Conservation (phyloP, 2,329 filamentous ascomycete genomes). For the Volutella citrinella region DNA sequence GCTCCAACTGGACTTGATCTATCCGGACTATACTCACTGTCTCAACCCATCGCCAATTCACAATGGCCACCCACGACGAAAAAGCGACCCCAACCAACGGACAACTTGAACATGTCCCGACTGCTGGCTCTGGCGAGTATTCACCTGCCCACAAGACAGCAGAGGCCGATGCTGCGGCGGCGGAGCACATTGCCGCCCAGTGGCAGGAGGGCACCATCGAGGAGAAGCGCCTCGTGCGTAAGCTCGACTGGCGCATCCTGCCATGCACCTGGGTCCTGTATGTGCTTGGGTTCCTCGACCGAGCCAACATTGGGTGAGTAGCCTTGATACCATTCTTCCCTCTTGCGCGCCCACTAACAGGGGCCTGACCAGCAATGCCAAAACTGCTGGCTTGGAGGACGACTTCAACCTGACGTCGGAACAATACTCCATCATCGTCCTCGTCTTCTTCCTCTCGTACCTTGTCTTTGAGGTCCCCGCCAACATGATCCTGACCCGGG, state of each 20-base stretch:
- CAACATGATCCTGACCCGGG: too few relatives aligned
- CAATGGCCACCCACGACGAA: background rate
- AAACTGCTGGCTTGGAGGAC: conserved; percentile 15
- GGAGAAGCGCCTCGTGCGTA: background rate
- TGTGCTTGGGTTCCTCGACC: background rate
- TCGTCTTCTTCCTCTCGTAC: too few relatives aligned
- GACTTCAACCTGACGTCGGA: too few relatives aligned
- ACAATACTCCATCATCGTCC: too few relatives aligned
- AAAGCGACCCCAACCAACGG: background rate
- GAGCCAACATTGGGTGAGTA: conserved; percentile 1
- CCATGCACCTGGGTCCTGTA: conserved; percentile 2
- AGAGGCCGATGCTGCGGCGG: background rate
- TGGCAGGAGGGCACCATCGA: conserved; percentile 1
- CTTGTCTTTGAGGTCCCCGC: too few relatives aligned
- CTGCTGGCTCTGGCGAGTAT: too few relatives aligned
- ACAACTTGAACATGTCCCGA: background rate
- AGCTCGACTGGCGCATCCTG: conserved; percentile 4
- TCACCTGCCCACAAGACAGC: too few relatives aligned
- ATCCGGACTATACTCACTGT: too few relatives aligned
- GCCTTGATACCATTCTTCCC: background rate
- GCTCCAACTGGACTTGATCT: too few relatives aligned
- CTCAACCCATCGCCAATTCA: too few relatives aligned
- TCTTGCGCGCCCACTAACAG: too few relatives aligned
- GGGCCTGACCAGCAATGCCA: background rate
- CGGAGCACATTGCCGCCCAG: conserved; percentile 1